Evolutionary conservation across 495 filamentous ascomycete species (phyloP).

Genomic region (Xylaria scruposa): DNA sequence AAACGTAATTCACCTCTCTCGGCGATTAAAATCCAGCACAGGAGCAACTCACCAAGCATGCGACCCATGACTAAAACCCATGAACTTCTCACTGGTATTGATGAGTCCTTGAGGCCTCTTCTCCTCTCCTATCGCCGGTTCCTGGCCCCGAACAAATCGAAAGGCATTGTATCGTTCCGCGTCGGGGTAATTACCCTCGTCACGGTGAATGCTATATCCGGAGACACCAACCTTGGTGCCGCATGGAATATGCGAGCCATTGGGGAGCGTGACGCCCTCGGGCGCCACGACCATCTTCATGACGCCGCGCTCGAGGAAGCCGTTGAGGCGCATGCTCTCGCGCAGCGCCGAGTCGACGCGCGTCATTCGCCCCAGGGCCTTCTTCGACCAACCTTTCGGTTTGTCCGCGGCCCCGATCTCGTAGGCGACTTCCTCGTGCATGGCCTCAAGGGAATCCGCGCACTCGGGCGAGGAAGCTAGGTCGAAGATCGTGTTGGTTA

Average conservation of each 20-base stretch:
- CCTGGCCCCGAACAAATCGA: slow-evolving; percentile 39
- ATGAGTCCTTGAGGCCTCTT: slow-evolving; percentile 35
- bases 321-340: slow-evolving; percentile 51
- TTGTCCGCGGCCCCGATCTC: slow-evolving; percentile 13
- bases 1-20: slow-evolving; percentile 20
- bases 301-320: slow-evolving; percentile 48
- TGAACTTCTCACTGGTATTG: slow-evolving; percentile 43
- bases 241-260: slow-evolving; percentile 42
- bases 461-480: slow-evolving; percentile 37
- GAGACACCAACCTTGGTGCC: slow-evolving; percentile 50
- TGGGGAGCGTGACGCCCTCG: slow-evolving; percentile 44
- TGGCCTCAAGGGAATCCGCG: slow-evolving; percentile 30
- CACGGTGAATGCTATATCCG: slow-evolving; percentile 46
- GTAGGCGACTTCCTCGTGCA: slow-evolving; percentile 37
- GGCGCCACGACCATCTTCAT: slow-evolving; percentile 49
- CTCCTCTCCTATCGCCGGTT: slow-evolving; percentile 14
- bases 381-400: slow-evolving; percentile 33
- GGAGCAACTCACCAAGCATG: slow-evolving; percentile 46
- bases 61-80: slow-evolving; percentile 49
- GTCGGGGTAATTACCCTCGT: slow-evolving; percentile 46
- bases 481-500: slow-evolving; percentile 50
- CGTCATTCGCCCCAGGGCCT: slow-evolving; percentile 43
- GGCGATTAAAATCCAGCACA: background rate
- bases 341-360: slow-evolving; percentile 47
- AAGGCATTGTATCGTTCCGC: slow-evolving; percentile 47